Evolutionary conservation across 2,329 filamentous ascomycete species (phyloP).

Genomic region (Colletotrichum musae): DNA sequence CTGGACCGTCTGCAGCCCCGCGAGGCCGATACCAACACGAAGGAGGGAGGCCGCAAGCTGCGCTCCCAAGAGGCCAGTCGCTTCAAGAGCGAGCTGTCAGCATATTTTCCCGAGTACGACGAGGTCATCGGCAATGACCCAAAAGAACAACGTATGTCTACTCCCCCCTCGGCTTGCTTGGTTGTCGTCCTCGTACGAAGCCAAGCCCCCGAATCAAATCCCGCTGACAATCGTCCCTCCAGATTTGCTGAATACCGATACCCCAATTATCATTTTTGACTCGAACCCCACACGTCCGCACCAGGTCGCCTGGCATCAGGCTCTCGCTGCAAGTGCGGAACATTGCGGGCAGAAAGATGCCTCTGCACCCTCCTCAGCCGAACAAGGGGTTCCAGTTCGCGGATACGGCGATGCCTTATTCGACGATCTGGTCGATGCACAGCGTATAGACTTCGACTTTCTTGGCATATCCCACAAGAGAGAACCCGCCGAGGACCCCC

Average conservation of each 20-base stretch:
- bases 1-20: constrained; percentile 69
- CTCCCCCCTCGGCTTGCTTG: not conserved
- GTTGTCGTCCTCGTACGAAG: not conserved
- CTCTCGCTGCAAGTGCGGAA: constrained; percentile 4
- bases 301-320: constrained; percentile 39
- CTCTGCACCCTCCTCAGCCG: constrained; percentile 6
- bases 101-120: constrained; percentile 95
- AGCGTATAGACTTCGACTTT: constrained; percentile 70
- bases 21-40: constrained; percentile 57
- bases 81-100: constrained; percentile 91
- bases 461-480: constrained; percentile 62
- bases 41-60: constrained; percentile 80
- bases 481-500: constrained; percentile 64
- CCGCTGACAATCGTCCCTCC: constrained; percentile 38
- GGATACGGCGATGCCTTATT: constrained; percentile 71
- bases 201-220: not conserved
- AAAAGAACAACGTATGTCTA: constrained; percentile 79
- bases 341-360: constrained; percentile 7
- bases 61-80: constrained; percentile 88
- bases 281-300: constrained; percentile 49
- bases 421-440: constrained; percentile 68
- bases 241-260: constrained; percentile 83
- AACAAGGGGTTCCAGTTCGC: constrained; percentile 58
- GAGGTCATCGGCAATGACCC: constrained; percentile 90
- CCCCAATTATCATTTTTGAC: constrained; percentile 80